Conservation (phyloP, 2,329 filamentous ascomycete genomes). For the Aspergillus sp. region DNA sequence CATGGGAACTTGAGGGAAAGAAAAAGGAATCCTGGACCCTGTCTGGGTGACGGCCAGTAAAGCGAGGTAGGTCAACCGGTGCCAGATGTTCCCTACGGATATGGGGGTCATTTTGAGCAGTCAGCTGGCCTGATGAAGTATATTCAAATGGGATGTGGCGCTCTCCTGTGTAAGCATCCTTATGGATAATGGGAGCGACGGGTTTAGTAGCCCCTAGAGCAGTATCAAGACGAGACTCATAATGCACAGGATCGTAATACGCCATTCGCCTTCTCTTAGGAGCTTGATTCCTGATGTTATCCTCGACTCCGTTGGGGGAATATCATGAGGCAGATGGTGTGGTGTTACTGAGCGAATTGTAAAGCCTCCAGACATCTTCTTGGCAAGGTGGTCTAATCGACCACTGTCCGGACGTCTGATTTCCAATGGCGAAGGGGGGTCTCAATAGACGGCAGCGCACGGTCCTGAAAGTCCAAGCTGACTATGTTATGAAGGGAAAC, state of each 20-base stretch:
- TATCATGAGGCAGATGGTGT: slow-evolving; percentile 15
- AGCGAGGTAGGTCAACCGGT: slow-evolving; percentile 13
- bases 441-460: slow-evolving; percentile 34
- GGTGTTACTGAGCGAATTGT: slow-evolving; percentile 27
- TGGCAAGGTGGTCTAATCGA: slow-evolving; percentile 22
- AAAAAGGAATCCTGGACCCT: slow-evolving; percentile 8
- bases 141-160: slow-evolving; percentile 14
- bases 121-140: slow-evolving; percentile 8
- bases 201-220: slow-evolving; percentile 1
- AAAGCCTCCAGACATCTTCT: slow-evolving; percentile 22
- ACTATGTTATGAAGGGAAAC: slow-evolving; percentile 11
- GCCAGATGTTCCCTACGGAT: slow-evolving; percentile 18
- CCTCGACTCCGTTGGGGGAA: slow-evolving; percentile 14
- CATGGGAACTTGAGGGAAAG: slow-evolving; percentile 10
- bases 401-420: slow-evolving; percentile 17
- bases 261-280: slow-evolving; percentile 31
- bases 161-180: slow-evolving; percentile 10
- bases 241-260: slow-evolving; percentile 14
- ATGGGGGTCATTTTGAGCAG: slow-evolving; percentile 12
- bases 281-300: slow-evolving; percentile 19
- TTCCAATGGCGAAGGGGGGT: slow-evolving; percentile 14
- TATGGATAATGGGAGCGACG: slow-evolving; percentile 7
- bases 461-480: slow-evolving; percentile 21
- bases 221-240: slow-evolving; percentile 8
- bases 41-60: slow-evolving; percentile 13